phyloP scores from a whole-genome alignment of 2,329 filamentous ascomycete species.

The Botrytis pseudocinerea region DNA sequence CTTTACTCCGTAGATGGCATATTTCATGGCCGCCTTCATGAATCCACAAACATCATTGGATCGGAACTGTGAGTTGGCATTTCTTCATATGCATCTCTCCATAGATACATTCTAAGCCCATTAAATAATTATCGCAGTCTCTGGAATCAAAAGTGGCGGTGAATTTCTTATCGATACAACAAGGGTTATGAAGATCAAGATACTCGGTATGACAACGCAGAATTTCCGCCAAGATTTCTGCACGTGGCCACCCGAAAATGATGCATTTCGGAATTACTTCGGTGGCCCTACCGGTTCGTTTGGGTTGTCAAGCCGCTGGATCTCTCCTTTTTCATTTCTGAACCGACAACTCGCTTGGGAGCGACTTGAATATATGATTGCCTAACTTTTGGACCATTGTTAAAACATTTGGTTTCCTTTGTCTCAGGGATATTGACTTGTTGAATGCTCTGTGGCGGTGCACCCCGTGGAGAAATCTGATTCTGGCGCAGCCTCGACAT shows the following conservation, averaged over 20 bases:
- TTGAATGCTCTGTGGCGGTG: not conserved
- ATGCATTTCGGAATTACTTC: not conserved
- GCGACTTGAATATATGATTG: not conserved
- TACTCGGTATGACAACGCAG: slow-evolving; percentile 11
- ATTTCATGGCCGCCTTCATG: not conserved
- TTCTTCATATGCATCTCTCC: not conserved
- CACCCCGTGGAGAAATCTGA: not conserved
- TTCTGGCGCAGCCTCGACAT: not conserved
- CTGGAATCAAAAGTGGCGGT: slow-evolving; percentile 12
- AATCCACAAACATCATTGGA: slow-evolving; percentile 6
- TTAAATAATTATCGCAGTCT: not conserved
- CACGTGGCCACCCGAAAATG: not conserved
- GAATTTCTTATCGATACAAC: slow-evolving; percentile 9
- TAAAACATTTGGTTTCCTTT: too few species aligned
- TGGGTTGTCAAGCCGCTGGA: not conserved
- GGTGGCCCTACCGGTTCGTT: too few species aligned
- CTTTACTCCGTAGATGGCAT: not conserved
- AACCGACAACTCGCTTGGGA: not conserved
- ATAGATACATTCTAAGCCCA: not conserved
- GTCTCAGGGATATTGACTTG: not conserved
- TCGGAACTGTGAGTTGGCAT: not conserved
- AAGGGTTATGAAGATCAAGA: slow-evolving; percentile 4
- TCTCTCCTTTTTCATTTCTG: not conserved
- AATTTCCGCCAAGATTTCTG: slow-evolving; percentile 6
- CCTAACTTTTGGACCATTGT: not conserved